phyloP scores from a whole-genome alignment of 1,139 yeast genomes.

The Ashbya aceris region DNA sequence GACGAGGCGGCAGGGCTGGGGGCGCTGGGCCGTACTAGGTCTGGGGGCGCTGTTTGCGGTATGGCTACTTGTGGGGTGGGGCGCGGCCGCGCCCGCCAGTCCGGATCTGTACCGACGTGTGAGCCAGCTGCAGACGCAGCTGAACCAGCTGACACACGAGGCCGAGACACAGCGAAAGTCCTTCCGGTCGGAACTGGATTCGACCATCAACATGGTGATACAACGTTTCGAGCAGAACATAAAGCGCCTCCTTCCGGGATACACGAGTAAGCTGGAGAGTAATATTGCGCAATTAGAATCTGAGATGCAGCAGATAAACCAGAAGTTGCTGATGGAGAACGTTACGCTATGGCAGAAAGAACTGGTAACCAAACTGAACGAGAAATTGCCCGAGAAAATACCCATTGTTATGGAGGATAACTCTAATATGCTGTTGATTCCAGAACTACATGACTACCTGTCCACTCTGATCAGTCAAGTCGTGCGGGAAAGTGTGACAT shows the following conservation, averaged over 20 bases:
- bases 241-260: conserved; percentile 22
- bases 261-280: conserved; percentile 13
- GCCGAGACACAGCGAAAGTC: conserved; percentile 17
- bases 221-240: conserved; percentile 28
- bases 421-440: conserved; percentile 22
- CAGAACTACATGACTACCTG: conserved; percentile 24
- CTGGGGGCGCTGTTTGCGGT: neutral
- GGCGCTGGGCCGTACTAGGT: neutral
- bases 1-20: neutral
- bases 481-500: conserved; percentile 8
- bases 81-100: neutral
- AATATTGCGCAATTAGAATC: conserved; percentile 13
- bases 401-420: conserved; percentile 21
- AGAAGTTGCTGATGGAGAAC: conserved; percentile 15
- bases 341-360: conserved; percentile 22
- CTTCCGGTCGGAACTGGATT: conserved; percentile 22
- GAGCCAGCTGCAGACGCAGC: conserved; percentile 20
- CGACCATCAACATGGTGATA: conserved; percentile 23
- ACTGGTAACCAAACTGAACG: conserved; percentile 15
- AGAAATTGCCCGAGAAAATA: conserved; percentile 22
- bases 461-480: conserved; percentile 14
- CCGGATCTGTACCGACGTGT: conserved; percentile 5
- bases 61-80: neutral
- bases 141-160: conserved; percentile 24
- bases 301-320: conserved; percentile 15